Percentiles rank a stretch among this genome's conserved stretches.
These are phyloP conservation scores for Neonectria faginata DNA, from an alignment of 2,329 filamentous ascomycete genomes.

Conservation along the genomic window DNA sequence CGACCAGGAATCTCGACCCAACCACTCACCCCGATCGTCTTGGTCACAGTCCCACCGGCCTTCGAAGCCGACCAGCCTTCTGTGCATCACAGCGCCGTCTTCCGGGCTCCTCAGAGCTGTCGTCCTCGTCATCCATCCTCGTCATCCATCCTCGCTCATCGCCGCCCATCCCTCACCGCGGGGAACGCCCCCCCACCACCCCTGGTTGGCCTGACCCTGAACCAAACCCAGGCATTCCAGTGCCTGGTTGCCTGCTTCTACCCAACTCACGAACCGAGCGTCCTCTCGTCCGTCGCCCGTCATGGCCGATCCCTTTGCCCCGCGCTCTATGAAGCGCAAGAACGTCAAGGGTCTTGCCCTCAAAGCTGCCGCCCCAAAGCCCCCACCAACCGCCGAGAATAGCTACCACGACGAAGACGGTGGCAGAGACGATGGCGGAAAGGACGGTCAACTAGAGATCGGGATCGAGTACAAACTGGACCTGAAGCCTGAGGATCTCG, in stretches of 20 bases:
- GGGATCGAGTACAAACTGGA: conserved; percentile 97
- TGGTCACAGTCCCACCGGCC: conserved; percentile 13
- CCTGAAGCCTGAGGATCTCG: conserved; percentile 88
- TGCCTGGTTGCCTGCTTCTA: conserved; percentile 16
- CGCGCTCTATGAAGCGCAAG: conserved; percentile 96
- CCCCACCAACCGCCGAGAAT: conserved; percentile 77
- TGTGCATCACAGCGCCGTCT: conserved; percentile 22
- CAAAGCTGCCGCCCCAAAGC: conserved; percentile 80
- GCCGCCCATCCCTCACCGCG: conserved; percentile 27
- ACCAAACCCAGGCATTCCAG: conserved; percentile 26
- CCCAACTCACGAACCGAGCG: conserved; percentile 19
- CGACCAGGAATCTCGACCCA: conserved; percentile 22
- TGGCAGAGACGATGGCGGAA: conserved; percentile 68
- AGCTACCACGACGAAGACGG: conserved; percentile 71
- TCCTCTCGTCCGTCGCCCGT: conserved; percentile 36
- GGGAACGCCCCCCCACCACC: conserved; percentile 36
- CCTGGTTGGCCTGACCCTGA: conserved; percentile 35
- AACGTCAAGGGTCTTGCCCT: conserved; percentile 97
- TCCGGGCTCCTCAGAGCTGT: conserved; percentile 16
- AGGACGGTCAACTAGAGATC: conserved; percentile 82
- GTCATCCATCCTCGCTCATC: conserved; percentile 17
- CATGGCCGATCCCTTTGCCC: conserved; percentile 73
- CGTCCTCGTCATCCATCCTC: conserved; percentile 17
- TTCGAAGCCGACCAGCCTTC: conserved; percentile 20
- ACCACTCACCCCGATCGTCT: conserved; percentile 29